Base-by-base conservation (phyloP, 306 rosid genomes). In the Abrus pulchellus region DNA sequence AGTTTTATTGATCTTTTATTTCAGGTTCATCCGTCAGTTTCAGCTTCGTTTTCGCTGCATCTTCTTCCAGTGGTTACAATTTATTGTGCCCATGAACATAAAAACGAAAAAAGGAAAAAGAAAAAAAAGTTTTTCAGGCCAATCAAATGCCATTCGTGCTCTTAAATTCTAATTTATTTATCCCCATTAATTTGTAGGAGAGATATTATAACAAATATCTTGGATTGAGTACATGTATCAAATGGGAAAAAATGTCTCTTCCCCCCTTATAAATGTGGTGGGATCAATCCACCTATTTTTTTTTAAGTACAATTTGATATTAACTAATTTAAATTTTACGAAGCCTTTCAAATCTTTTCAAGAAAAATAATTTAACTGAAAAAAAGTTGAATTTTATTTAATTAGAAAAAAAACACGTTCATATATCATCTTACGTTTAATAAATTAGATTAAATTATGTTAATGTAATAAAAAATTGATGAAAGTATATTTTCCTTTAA, bases 31-130 rank as follows among this genome's bases (percentile, higher is more conserved):
- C 40, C 7, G 6, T 66, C 72, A 66, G 43, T 62, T 61, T 75
- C 70, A 29, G 56, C 70, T 75, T 75, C 28, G 27, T 33, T 75
- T 75, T 62, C 28, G 11, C 61, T 62, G 33, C 38, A 64, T 48
- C 57, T 48, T 61, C 38, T 33, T 74, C 50, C 49, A 10, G 48
- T 33, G 61, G 50, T 62, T 62, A 43, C 72, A 62, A 20, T 60
- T 75, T 47, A 49, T 32, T 36, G 9, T 27, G 45, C 79, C 45
- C 36, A 54, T 48, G 61, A 61, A 62, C 72, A 48, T 38, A 76
- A 62, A 13, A 48, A 68, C 11, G 27, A 10, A 44, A 27, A 65
- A 9, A 43, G 3, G 9, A 1, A 66, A 36, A 36, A 36, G 4
- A 34, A 36, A 36, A 36, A 36, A 36, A 20, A 20, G 20, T 49